Percentiles rank a stretch among this genome's conserved stretches.
Evolutionary conservation across 495 filamentous ascomycete species (phyloP).

Genomic region (Hypoxylon crocopeplum): DNA sequence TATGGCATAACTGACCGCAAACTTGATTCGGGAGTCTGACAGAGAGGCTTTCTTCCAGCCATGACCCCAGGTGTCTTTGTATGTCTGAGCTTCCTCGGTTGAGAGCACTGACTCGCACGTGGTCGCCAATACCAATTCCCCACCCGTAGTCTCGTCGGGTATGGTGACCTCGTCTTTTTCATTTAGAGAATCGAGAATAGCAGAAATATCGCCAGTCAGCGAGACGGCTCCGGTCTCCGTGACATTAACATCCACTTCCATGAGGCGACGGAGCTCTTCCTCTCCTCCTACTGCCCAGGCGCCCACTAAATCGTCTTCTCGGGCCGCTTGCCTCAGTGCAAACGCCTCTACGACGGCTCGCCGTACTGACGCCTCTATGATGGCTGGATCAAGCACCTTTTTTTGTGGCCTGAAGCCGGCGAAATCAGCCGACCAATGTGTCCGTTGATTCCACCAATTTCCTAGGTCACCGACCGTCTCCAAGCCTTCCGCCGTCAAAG

Average conservation of each 20-base stretch:
- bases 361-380: conserved; percentile 58
- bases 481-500: conserved; percentile 64
- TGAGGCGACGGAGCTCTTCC: conserved; percentile 21
- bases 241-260: conserved; percentile 13
- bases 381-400: conserved; percentile 45
- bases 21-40: conserved; percentile 67
- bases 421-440: conserved; percentile 53
- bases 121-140: background rate
- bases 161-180: background rate
- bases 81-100: conserved; percentile 36
- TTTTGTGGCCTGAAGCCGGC: conserved; percentile 47
- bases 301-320: conserved; percentile 29
- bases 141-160: background rate
- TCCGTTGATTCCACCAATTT: conserved; percentile 55
- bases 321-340: conserved; percentile 52
- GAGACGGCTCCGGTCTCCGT: conserved; percentile 33
- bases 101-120: conserved; percentile 7
- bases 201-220: conserved; percentile 21
- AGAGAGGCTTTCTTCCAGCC: conserved; percentile 64
- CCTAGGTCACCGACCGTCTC: conserved; percentile 61
- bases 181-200: conserved; percentile 18
- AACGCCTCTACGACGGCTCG: conserved; percentile 67
- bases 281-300: conserved; percentile 29
- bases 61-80: conserved; percentile 47
- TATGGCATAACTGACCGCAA: conserved; percentile 65